These are phyloP conservation scores for Vaccinium macrocarpon DNA, from an alignment of 148 eudicot species.

Conservation along the genomic window DNA sequence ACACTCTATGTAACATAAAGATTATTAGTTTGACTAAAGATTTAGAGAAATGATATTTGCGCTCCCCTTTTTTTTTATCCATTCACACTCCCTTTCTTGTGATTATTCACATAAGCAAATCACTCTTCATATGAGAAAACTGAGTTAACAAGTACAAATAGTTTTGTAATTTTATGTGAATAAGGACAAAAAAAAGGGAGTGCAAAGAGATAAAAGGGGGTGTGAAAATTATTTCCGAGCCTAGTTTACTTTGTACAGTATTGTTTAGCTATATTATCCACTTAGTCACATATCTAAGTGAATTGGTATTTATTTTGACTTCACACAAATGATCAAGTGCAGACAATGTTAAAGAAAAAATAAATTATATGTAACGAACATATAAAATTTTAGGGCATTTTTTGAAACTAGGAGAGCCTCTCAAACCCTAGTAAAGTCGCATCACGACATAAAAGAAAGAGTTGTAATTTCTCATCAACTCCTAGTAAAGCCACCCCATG, in stretches of 20 bases:
- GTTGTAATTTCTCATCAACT: neutral
- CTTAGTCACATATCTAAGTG: neutral
- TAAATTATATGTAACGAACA: neutral
- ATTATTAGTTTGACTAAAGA: neutral
- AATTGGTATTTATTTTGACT: neutral
- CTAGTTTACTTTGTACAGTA: too few relatives aligned
- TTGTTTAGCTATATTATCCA: neutral
- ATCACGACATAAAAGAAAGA: neutral
- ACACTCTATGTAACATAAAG: neutral
- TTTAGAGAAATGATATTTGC: neutral
- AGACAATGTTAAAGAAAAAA: neutral
- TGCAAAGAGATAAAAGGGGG: neutral
- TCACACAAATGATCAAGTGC: neutral
- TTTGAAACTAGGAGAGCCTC: neutral
- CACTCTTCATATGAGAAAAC: neutral
- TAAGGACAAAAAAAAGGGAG: neutral
- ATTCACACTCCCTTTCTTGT: neutral
- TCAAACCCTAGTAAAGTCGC: neutral
- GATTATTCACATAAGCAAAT: neutral
- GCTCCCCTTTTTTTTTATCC: neutral
- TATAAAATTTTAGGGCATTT: neutral
- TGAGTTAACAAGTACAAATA: neutral
- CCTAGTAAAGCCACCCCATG: neutral
- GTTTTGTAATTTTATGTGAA: neutral
- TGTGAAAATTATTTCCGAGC: neutral